Evolutionary conservation across 441 rosid genomes (phyloP).

Genomic region (Arabidopsis hybrid): DNA sequence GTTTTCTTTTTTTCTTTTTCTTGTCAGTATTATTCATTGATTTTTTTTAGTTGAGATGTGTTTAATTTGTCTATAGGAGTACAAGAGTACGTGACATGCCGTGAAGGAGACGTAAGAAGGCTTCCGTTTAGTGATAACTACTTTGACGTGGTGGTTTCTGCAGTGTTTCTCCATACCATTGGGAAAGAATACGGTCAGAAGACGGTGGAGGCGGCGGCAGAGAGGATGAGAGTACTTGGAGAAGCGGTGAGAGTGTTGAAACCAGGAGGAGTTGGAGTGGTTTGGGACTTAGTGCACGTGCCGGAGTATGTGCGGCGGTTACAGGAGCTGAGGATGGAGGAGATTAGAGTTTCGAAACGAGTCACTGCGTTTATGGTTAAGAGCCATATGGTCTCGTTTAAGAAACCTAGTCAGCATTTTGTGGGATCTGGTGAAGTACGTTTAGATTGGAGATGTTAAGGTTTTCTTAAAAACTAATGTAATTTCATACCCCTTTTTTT

Average conservation of each 20-base stretch:
- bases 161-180: constrained; percentile 83
- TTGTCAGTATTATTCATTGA: not conserved
- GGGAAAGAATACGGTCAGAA: constrained; percentile 90
- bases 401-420: constrained; percentile 75
- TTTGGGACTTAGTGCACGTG: constrained; percentile 90
- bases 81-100: constrained; percentile 92
- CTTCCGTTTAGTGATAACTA: constrained; percentile 88
- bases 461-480: not conserved
- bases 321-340: constrained; percentile 92
- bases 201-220: constrained; percentile 95
- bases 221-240: constrained; percentile 81
- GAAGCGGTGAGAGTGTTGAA: constrained; percentile 89
- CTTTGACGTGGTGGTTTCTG: constrained; percentile 96
- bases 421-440: constrained; percentile 72
- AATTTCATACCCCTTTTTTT: not conserved
- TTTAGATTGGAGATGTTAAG: constrained; percentile 86
- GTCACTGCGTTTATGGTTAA: constrained; percentile 93
- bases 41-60: not conserved
- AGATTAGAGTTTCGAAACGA: constrained; percentile 76
- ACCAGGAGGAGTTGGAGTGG: constrained; percentile 78
- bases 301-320: constrained; percentile 82
- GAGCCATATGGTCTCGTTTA: constrained; percentile 87
- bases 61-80: constrained; percentile 57
- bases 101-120: constrained; percentile 89
- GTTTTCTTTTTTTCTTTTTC: too few relatives aligned